phyloP scores from a whole-genome alignment of 1,284 basidiomycete genomes.

The Apiotrichum gracile region DNA sequence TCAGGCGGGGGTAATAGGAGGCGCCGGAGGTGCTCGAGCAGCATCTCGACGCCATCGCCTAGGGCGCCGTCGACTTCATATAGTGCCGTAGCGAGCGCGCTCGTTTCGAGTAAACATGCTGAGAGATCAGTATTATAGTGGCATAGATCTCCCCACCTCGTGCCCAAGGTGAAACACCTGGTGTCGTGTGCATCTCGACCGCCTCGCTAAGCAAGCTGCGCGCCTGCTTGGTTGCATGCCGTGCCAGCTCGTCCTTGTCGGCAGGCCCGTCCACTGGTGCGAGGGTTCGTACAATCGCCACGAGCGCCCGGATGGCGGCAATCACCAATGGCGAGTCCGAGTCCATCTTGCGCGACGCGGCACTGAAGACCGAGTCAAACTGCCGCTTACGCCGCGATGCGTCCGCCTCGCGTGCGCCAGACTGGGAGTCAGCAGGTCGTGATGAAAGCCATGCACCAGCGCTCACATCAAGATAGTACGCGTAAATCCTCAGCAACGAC shows the following conservation, averaged over 20 bases:
- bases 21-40: conserved; percentile 5
- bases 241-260: not conserved
- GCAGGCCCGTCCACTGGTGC: too few species aligned
- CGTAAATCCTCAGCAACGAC: conserved; percentile 16
- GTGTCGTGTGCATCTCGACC: not conserved
- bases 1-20: conserved; percentile 5
- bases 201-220: conserved; percentile 6
- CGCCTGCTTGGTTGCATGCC: not conserved
- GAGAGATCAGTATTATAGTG: conserved; percentile 5
- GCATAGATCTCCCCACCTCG: conserved; percentile 8
- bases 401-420: conserved; percentile 6
- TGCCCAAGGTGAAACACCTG: not conserved
- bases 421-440: conserved; percentile 1
- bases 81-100: not conserved
- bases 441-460: not conserved
- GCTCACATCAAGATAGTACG: conserved; percentile 18
- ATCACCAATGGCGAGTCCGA: conserved; percentile 4
- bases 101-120: conserved; percentile 12
- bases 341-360: conserved; percentile 4
- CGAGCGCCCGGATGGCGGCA: not conserved
- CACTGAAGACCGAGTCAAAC: conserved; percentile 9
- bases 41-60: not conserved
- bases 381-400: conserved; percentile 4
- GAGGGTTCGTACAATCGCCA: conserved; percentile 2
- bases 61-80: conserved; percentile 1